A percentile compares a stretch with the other conserved stretches of the same genome.
phyloP scores from a whole-genome alignment of 495 filamentous ascomycete species.

The Tuber melanosporum region DNA sequence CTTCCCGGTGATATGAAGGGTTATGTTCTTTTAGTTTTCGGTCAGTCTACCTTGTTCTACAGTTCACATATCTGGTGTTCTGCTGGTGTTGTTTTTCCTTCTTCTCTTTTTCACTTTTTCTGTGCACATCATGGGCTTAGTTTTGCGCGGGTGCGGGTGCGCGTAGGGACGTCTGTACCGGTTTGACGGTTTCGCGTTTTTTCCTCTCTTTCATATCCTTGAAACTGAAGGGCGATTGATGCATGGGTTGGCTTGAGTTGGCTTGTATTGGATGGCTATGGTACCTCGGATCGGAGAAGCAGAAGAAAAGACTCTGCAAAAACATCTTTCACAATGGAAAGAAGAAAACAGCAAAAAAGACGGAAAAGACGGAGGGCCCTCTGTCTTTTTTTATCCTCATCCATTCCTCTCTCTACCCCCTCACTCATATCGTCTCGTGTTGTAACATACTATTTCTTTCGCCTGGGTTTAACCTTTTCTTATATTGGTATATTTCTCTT shows the following conservation, averaged over 20 bases:
- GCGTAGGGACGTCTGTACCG: neutral
- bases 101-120: neutral
- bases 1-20: neutral
- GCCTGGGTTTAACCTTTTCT: neutral
- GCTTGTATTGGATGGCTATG: neutral
- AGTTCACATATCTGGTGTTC: slow-evolving; percentile 4
- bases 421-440: neutral
- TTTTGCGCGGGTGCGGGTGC: neutral
- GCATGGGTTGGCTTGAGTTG: neutral
- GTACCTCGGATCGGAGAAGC: neutral
- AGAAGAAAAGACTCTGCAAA: neutral
- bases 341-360: neutral
- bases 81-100: neutral
- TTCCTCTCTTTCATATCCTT: neutral
- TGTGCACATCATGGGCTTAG: neutral
- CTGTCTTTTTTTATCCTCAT: neutral
- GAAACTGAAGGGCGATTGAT: neutral
- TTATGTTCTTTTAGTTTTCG: slow-evolving; percentile 3
- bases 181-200: neutral
- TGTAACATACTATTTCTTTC: slow-evolving; percentile 3
- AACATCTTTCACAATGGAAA: neutral
- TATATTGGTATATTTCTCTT: neutral
- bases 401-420: neutral
- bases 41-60: neutral
- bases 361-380: neutral